Base-by-base conservation (phyloP, 768 basidiomycete species). In the Mycena sanguinolenta region DNA sequence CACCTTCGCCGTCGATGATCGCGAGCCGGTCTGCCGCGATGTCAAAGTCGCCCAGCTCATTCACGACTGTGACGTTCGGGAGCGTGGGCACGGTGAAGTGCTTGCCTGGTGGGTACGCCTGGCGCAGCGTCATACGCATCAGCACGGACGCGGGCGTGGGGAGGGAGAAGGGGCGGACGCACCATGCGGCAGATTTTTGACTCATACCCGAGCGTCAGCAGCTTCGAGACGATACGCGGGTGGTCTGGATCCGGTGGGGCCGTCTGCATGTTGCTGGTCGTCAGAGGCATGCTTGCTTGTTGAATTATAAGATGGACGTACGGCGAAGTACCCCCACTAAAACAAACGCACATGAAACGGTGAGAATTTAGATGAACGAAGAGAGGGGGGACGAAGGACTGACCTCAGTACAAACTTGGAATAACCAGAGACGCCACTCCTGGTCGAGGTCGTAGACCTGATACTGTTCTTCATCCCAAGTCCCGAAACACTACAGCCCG, bases 271-370 rank as follows among this genome's bases (percentile, higher is more conserved):
- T 34, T 16, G 27, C n/a, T 25, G 23, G 21, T 21, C 34, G 23
- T 55, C 16, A 63, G 52, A n/a, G 4, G 23, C 21, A n/a, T n/a
- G n/a, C n/a, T n/a, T n/a, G 32, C 34, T 38, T 28, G 39, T 21
- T 25, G 32, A 12, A n/a, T 9, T 17, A 7, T 14, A 32, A 39
- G 17, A 55, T 19, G 36, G 27, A 77, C 88, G 38, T 74, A 93
- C 95, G 34, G 86, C 90, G 78, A 97, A 96, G 80, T 95, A 99
- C 2, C 96, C 97, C 97, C 97, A 98, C 75, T 97, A 89, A 12
- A 52, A 49, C 7, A 12, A 52, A 49, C 7, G 46, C 39, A 16
- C 2, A 50, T 23, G 12, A 4, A 36, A 34, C 17, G 13, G 42
- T 63, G 21, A 60, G 53, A 23, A 9, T 61, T 12, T n/a, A n/a